Base-by-base conservation (phyloP, 2,329 filamentous ascomycete genomes). In the Colletotrichum sojae region DNA sequence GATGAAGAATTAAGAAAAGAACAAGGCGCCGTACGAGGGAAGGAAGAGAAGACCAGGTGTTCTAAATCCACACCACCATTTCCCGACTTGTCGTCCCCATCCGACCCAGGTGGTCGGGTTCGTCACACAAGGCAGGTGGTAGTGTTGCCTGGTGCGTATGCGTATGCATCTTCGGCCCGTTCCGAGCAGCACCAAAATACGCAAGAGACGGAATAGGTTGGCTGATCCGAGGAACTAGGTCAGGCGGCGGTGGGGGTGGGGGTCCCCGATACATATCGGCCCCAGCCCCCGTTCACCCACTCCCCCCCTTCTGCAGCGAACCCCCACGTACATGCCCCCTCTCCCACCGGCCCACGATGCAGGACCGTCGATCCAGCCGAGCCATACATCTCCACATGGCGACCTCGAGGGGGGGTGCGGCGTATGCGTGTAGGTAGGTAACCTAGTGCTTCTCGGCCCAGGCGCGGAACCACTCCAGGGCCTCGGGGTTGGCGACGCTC, bases 401-500 rank as follows among this genome's bases (percentile, higher is more conserved):
- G 20, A 20, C 40, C 12, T 25, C 22, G 4, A 2, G 46, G 10
- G 46, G 46, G 20, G n/a, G 6, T 20, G 18, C 6, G 9, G 4
- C 10, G n/a, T 4, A 20, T 10, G 46, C 20, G 46, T 49, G 6
- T 8, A 10, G 22, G 15, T 10, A n/a, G 10, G 3, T n/a, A n/a
- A 6, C 5, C 73, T 71, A 82, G 22, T 92, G 83, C 58, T 82
- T 82, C 71, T 80, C 82, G 13, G 91, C 89, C 95, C 95, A 98
- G 39, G 86, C 82, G 72, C 89, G 87, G 80, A 98, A 98, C 92
- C 94, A 98, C 48, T 94, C 91, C 73, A 99, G 81, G 72, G 95
- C 94, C 73, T 91, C 92, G 2, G 93, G 91, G 79, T 98, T 98
- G 5, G 94, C 94, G n/a, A 98, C 95, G 76, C 94, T 97, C 0